Conservation (phyloP, 202 grass and related monocot species). For the Musa balbisiana region DNA sequence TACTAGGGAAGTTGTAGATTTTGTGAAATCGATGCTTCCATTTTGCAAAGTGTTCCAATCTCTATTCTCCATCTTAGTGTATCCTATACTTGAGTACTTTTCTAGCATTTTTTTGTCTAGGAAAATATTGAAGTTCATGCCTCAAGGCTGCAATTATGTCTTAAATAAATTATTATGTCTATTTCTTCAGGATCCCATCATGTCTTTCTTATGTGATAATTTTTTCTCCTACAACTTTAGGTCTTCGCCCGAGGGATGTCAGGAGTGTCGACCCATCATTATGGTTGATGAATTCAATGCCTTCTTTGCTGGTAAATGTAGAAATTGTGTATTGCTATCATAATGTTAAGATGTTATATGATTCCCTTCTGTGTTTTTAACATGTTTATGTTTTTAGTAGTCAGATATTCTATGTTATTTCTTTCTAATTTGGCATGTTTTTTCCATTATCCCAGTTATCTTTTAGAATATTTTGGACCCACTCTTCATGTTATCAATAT, state of each 20-base stretch:
- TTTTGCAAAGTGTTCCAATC: background rate
- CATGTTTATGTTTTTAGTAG: background rate
- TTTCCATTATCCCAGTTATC: background rate
- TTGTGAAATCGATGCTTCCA: background rate
- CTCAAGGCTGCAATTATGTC: background rate
- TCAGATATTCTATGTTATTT: background rate
- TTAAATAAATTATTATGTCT: background rate
- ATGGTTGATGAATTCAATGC: constrained; percentile 98
- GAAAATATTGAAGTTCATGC: background rate
- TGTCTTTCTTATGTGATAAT: background rate
- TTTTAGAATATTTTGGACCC: background rate
- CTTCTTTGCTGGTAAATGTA: constrained; percentile 71
- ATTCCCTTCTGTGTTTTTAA: background rate
- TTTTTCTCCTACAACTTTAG: constrained; percentile 29
- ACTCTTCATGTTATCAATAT: background rate
- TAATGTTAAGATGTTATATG: background rate
- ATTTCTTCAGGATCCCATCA: background rate
- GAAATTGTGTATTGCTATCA: background rate
- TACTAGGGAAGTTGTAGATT: background rate
- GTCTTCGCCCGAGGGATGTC: constrained; percentile 81
- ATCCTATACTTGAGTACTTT: background rate
- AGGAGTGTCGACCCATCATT: constrained; percentile 92
- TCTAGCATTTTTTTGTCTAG: background rate
- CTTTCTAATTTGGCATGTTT: background rate
- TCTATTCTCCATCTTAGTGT: background rate